phyloP scores from a whole-genome alignment of 176 grass and related monocot genomes.

The Oryza meridionalis region DNA sequence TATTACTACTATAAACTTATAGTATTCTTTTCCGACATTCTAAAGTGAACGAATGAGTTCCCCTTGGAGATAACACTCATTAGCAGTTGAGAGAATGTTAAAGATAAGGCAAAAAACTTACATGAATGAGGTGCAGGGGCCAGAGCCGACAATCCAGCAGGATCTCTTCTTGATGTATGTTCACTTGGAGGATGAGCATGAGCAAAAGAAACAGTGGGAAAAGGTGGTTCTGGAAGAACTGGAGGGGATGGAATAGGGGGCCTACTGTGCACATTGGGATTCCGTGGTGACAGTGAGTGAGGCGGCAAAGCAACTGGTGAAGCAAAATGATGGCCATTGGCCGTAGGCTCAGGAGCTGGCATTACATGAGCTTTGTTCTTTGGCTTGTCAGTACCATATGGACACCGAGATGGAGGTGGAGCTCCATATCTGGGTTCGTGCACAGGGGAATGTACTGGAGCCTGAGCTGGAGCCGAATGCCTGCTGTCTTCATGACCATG shows the following conservation, averaged over 20 bases:
- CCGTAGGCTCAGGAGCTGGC: constrained; percentile 49
- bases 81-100: background rate
- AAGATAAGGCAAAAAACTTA: constrained; percentile 31
- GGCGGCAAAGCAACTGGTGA: constrained; percentile 41
- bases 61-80: background rate
- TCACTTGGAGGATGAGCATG: constrained; percentile 56
- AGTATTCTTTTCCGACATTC: background rate
- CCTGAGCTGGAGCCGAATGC: constrained; percentile 42
- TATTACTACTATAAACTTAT: background rate
- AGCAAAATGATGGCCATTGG: constrained; percentile 44
- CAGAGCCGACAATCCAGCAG: constrained; percentile 38
- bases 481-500: constrained; percentile 40
- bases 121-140: constrained; percentile 53
- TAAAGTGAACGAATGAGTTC: too few relatives aligned
- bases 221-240: constrained; percentile 33
- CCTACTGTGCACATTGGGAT: constrained; percentile 28
- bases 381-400: constrained; percentile 47
- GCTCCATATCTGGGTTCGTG: constrained; percentile 41
- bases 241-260: constrained; percentile 40
- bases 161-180: constrained; percentile 16
- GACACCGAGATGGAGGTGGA: constrained; percentile 67
- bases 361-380: constrained; percentile 29
- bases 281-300: constrained; percentile 28
- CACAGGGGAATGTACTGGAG: constrained; percentile 20
- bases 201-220: constrained; percentile 50